Percentiles rank a stretch among this genome's conserved stretches.
Evolutionary conservation across 176 grass and related monocot species (phyloP).

Genomic region (Hordeum marinum): DNA sequence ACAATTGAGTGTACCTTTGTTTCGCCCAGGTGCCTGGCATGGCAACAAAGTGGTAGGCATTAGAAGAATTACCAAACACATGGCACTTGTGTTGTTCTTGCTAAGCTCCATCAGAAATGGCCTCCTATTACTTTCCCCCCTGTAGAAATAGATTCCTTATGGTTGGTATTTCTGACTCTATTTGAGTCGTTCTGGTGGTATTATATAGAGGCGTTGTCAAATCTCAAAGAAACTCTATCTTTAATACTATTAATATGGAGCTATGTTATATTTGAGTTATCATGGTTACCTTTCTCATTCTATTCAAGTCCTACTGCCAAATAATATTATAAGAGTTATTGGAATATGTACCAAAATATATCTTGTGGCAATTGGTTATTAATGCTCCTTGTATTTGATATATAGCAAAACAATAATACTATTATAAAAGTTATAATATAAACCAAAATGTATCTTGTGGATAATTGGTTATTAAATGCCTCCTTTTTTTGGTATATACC

Average conservation of each 20-base stretch:
- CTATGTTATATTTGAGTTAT: no score
- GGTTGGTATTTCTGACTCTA: neutral
- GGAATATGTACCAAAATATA: no score
- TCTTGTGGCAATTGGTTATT: no score
- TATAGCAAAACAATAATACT: no score
- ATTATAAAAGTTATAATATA: neutral
- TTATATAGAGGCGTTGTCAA: neutral
- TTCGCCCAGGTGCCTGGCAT: neutral
- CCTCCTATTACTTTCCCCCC: neutral
- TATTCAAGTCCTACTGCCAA: no score
- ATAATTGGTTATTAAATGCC: neutral
- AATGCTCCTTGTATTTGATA: neutral
- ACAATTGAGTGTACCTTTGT: neutral
- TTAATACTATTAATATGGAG: no score
- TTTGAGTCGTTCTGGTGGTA: neutral
- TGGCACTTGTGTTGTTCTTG: neutral
- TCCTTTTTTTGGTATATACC: no score
- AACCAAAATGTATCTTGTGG: neutral
- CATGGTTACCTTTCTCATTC: no score
- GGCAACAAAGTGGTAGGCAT: neutral
- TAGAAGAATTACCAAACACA: neutral
- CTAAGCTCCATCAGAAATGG: neutral
- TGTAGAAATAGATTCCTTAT: neutral
- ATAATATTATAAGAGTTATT: no score
- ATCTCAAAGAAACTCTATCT: neutral